Evolutionary conservation across 768 basidiomycete species (phyloP), one percentile per base, ranked within the genome.

Genomic region (Cystobasidium ongulense): DNA sequence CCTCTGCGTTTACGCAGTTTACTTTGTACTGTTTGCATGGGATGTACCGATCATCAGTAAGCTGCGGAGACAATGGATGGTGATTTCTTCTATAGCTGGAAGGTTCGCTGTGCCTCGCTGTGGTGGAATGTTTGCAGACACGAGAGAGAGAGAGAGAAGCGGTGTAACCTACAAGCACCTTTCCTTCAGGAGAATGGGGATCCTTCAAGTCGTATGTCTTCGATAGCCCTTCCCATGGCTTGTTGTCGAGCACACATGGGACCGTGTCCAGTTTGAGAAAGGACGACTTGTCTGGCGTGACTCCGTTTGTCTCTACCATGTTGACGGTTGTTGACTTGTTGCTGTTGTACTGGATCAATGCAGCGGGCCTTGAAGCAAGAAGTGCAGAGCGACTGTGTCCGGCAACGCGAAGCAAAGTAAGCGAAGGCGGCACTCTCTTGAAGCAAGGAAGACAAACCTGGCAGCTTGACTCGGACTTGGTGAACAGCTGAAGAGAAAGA

Each of bases 171-270:
- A 54, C 68, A 54, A 31, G 29, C 13, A 71, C 68, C n/a, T 54
- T 52, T 10, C 52, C 50, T 36, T 71, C 68, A 36, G 50, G 25
- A 23, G 68, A 39, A 38, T 71, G 68, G 13, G 68, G 68, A 43
- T 71, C 68, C 23, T 71, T 71, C 31, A 71, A 29, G 54, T 71
- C 68, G 54, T 71, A 71, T 11, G 52, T 71, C 33, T 27, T 36
- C 18, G 29, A 38, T 17, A 71, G 68, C 13, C 54, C 68, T n/a
- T 29, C 21, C 53, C 52, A 71, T 21, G 68, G 31, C 33, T 52
- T 54, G 27, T 71, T 71, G 68, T 71, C 68, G 35, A 71, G 50
- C 33, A 59, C 43, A 29, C 36, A 71, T n/a, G 68, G 68, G 5
- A 71, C 54, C 25, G 25, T 59, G 25, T 27, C 25, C 3, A 29